phyloP scores from a whole-genome alignment of 495 filamentous ascomycete genomes.

The Aspergillus campestris region DNA sequence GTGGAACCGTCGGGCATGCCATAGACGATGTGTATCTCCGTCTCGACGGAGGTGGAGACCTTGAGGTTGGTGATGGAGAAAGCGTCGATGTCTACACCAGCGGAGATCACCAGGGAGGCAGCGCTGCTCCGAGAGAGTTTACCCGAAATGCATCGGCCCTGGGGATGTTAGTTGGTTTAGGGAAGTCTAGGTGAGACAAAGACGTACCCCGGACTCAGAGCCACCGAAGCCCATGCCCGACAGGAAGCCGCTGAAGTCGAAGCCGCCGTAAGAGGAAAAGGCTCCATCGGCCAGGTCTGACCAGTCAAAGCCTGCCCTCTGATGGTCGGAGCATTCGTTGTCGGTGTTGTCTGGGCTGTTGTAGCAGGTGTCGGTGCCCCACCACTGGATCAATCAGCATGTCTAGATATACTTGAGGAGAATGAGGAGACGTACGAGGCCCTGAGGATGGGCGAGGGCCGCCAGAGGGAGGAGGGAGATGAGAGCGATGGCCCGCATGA shows the following conservation, averaged over 20 bases:
- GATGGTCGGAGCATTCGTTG: conserved; percentile 64
- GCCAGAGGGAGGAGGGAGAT: conserved; percentile 23
- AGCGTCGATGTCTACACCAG: conserved; percentile 38
- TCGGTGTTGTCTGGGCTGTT: conserved; percentile 62
- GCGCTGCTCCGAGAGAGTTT: conserved; percentile 34
- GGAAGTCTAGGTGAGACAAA: conserved; percentile 27
- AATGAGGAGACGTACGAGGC: conserved; percentile 18
- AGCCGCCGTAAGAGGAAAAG: conserved; percentile 61
- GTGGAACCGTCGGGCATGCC: conserved; percentile 67
- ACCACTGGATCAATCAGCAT: conserved; percentile 28
- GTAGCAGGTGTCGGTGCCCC: conserved; percentile 53
- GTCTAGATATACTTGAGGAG: neutral
- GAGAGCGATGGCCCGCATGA: conserved; percentile 19
- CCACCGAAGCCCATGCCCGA: conserved; percentile 49
- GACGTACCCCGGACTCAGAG: conserved; percentile 37
- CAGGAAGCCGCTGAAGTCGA: conserved; percentile 63
- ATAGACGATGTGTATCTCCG: conserved; percentile 74
- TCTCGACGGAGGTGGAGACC: conserved; percentile 62
- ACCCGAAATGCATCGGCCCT: conserved; percentile 61
- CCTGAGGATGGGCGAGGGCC: conserved; percentile 25
- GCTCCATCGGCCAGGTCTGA: conserved; percentile 48
- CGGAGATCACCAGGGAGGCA: conserved; percentile 50
- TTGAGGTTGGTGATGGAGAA: conserved; percentile 72
- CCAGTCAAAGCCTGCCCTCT: conserved; percentile 66
- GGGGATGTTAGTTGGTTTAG: conserved; percentile 3